Evolutionary conservation across 2,329 filamentous ascomycete genomes (phyloP), one percentile per base, ranked within the genome.

Genomic region (Colletotrichum sp.): DNA sequence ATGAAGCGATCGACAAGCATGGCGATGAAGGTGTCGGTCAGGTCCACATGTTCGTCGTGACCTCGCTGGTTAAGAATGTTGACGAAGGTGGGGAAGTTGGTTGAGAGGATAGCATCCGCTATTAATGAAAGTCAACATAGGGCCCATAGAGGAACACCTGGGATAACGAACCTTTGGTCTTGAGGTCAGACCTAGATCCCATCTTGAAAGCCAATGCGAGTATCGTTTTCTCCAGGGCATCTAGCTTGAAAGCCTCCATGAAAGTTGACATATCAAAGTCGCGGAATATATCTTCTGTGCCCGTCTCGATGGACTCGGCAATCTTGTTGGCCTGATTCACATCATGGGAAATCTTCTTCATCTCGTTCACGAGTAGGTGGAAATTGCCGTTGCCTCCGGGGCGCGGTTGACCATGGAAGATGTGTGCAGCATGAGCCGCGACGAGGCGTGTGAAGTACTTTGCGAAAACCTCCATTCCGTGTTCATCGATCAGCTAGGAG

Each of bases 381-480:
- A 98, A 98, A 85, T 94, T 98, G 77, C 94, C 95, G 85, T 94
- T 94, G 78, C 95, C 91, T 78, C 92, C 91, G 72, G 92, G 91
- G 85, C 95, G 91, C 81, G 92, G 94, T 71, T 93, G 89, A 78
- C 94, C 93, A 68, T 95, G 93, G 83, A 98, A 98, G 84, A 99
- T 97, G 82, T 97, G 94, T 78, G 93, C 89, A 81, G 96, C 95
- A 92, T 98, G 98, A 87, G 94, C 93, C 86, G 94, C 94, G 83
- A 99, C 92, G 84, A 98, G 90, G 86, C 96, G 95, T 85, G 95
- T 93, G 86, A 99, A 98, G 86, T 97, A 98, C 89, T 96, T 98
- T 77, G 95, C 93, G 85, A 96, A 98, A 83, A 98, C 96, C 90
- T 99, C 98, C 96, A 99, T 99, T 83, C 96, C 96, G 96, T 98